Conservation (phyloP, 164 flowering plant species). For the Chimonanthus salicifolius region DNA sequence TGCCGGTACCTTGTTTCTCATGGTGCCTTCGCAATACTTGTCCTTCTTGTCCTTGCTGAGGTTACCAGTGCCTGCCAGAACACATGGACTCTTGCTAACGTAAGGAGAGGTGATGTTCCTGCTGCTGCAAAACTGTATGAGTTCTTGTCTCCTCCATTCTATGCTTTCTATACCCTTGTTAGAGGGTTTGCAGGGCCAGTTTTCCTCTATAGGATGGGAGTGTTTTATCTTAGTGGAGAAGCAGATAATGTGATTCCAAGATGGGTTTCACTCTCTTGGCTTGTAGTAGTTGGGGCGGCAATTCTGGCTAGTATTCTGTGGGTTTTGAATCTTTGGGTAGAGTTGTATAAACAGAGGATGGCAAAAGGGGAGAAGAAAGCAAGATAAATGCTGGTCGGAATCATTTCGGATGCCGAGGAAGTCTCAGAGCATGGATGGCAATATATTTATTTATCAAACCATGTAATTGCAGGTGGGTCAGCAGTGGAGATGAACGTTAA, state of each 20-base stretch:
- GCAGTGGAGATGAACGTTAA: not conserved
- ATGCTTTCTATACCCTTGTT: slow-evolving; percentile 52
- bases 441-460: not conserved
- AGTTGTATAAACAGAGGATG: slow-evolving; percentile 45
- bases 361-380: slow-evolving; percentile 25
- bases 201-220: slow-evolving; percentile 58
- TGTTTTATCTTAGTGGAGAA: slow-evolving; percentile 47
- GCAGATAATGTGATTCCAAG: slow-evolving; percentile 53
- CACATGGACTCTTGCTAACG: slow-evolving; percentile 72
- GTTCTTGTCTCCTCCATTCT: slow-evolving; percentile 57
- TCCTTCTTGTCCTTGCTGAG: slow-evolving; percentile 67
- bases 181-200: slow-evolving; percentile 68
- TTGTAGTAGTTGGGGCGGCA: slow-evolving; percentile 49
- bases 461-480: not conserved
- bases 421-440: not conserved
- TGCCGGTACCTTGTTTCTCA: slow-evolving; percentile 61
- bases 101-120: slow-evolving; percentile 31
- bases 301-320: slow-evolving; percentile 68
- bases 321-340: slow-evolving; percentile 73
- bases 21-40: slow-evolving; percentile 63
- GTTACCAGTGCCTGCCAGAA: slow-evolving; percentile 84
- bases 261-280: slow-evolving; percentile 79
- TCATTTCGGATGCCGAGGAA: not conserved
- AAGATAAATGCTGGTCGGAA: slow-evolving; percentile 9
- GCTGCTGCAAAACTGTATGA: slow-evolving; percentile 44